Base-by-base conservation (phyloP, 148 eudicot genomes). In the Chenopodium suecicum region DNA sequence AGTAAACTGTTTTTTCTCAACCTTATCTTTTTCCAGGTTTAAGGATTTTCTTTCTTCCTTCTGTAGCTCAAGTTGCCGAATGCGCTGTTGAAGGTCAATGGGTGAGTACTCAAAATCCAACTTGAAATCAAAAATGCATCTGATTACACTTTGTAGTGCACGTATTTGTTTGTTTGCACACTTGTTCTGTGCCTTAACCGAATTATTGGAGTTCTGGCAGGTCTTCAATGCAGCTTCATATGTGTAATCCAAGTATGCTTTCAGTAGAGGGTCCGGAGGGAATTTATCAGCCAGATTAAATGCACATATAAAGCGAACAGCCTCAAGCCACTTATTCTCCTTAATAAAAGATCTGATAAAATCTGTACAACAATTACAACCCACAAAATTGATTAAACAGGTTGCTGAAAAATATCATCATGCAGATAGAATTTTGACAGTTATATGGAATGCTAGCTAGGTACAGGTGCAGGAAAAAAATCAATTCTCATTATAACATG, bases 291-390 rank as follows among this genome's bases (percentile, higher is more conserved):
- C 68, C 23, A 50, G 75, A 71, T 56, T 79, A 41, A 79, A 79
- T 56, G 82, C 76, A 70, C 76, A 79, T 34, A 79, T 79, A 79
- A 6, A 54, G 13, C 75, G 76, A 79, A 79, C 82, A n/a, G 69
- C 76, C 48, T 37, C 76, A 70, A 79, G 82, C 31, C 66, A 74
- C 76, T 56, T 16, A 56, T 79, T 58, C 68, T 71, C 69, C 74
- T 71, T 47, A 41, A 71, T 79, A n/a, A 79, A 69, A 56, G 16
- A 34, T 5, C 27, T 67, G 2, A 79, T 79, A 79, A n/a, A 76
- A 70, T 71, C 76, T 79, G 76, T 17, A 23, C 68, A 70, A 17
- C 47, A 52, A 66, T 27, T 7, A 78, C 14, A 69, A 31, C 9
- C 29, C 47, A 29, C 37, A 31, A 6, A 54, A 23, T 52, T 37